Base-by-base conservation (phyloP, 768 basidiomycete genomes). In the Psilocybe cyanescens region DNA sequence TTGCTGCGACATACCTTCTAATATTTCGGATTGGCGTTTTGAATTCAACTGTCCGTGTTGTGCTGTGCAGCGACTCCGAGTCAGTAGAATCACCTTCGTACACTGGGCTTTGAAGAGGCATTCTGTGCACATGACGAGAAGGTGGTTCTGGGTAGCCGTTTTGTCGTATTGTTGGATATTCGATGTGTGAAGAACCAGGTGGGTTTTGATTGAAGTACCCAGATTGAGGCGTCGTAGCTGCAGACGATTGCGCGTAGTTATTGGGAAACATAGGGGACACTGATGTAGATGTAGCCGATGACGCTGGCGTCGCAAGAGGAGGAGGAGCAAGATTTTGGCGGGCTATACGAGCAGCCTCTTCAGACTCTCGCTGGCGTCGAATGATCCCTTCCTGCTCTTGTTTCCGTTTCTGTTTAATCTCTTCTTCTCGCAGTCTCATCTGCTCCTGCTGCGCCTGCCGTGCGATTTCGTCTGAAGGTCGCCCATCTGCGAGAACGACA, bases 31-130 rank as follows among this genome's bases (percentile, higher is more conserved):
- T 67, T 55, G 75, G 77, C 5, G 76, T 67, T 45, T 59, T 58
- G 19, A 56, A 47, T 31, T 65, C 60, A 28, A 52, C 17, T 17
- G 35, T 8, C 31, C 69, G 63, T 16, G 63, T 45, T 30, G 68
- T 70, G 30, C 72, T 73, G 58, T 71, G 64, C 14, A 79, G 67
- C 33, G 80, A 74, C 63, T 85, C 81, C 3, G 78, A 78, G 63
- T 83, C 86, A 29, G 78, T 77, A 4, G 73, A 79, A 64, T 82
- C 78, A 48, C 75, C 81, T 29, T 82, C 86, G 68, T 78, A 83
- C 68, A 78, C 76, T 17, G 89, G 90, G 64, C 80, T 88, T 72
- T 92, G 86, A 12, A 90, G 72, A n/a, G 90, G 88, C 77, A 90
- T 78, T 33, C 77, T 68, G 39, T 73, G 69, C 16, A 81, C 47